Evolutionary conservation across 768 basidiomycete species (phyloP).

Genomic region (Phlebiopsis flavidoalba): DNA sequence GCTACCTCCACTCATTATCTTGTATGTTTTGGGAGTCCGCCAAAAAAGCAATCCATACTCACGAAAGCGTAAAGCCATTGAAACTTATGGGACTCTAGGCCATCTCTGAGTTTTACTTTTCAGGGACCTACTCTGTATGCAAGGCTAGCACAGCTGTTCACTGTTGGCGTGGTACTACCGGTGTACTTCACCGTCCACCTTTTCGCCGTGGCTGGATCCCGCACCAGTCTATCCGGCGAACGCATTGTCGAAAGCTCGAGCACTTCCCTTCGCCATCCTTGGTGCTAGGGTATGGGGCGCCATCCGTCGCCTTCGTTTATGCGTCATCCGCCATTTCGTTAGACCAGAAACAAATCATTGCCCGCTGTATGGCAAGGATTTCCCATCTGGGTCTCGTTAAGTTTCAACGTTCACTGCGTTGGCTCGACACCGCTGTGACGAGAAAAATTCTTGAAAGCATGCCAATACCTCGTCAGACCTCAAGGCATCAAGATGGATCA

Average conservation of each 20-base stretch:
- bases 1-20: conserved; percentile 2
- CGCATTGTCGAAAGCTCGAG: not conserved
- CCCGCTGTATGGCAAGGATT: conserved; percentile 12
- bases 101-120: not conserved
- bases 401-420: not conserved
- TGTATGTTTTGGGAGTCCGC: conserved; percentile 10
- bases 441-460: not conserved
- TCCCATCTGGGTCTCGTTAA: conserved; percentile 3
- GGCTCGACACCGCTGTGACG: not conserved
- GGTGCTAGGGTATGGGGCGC: conserved; percentile 1
- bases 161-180: conserved; percentile 8
- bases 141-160: conserved; percentile 2
- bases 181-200: conserved; percentile 1
- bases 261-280: conserved; percentile 1
- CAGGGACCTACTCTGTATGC: conserved; percentile 7
- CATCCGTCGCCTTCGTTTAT: not conserved
- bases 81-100: not conserved
- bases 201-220: not conserved
- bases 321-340: not conserved
- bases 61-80: not conserved
- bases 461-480: not conserved
- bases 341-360: conserved; percentile 5
- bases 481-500: not conserved
- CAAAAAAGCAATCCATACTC: not conserved
- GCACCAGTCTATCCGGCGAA: not conserved